Conservation (phyloP, 805 yeast species). For the Myxozyma neglecta region DNA sequence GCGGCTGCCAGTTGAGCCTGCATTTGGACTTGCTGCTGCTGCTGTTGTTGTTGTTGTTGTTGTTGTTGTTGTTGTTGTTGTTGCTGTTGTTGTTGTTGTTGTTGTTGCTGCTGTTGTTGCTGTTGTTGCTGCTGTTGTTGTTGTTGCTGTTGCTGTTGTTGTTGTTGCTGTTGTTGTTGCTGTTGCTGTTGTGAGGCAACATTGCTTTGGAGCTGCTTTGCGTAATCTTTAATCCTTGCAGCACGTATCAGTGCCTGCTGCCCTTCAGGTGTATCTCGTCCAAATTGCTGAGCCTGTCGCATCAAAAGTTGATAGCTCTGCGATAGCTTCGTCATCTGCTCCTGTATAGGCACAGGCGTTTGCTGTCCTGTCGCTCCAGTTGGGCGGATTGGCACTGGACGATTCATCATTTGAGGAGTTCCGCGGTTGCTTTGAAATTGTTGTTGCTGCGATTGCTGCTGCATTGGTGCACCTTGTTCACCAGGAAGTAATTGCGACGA, state of each 20-base stretch:
- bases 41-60: conserved; percentile 25
- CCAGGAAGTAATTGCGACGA: conserved; percentile 2
- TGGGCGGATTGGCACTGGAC: neutral
- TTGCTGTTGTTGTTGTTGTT: conserved; percentile 12
- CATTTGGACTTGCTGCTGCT: conserved; percentile 13
- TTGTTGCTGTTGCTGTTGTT: conserved; percentile 9
- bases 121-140: conserved; percentile 5
- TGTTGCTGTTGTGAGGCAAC: conserved; percentile 7
- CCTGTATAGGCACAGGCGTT: conserved; percentile 6
- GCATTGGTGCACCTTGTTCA: conserved; percentile 2
- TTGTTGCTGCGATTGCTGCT: conserved; percentile 3
- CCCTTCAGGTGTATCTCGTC: conserved; percentile 22
- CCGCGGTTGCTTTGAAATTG: neutral
- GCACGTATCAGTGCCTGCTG: conserved; percentile 22
- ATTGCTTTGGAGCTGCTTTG: conserved; percentile 14
- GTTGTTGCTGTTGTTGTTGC: conserved; percentile 15
- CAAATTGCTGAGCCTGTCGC: conserved; percentile 27
- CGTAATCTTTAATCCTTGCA: conserved; percentile 20
- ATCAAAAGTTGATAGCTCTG: conserved; percentile 25
- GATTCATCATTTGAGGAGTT: conserved; percentile 2
- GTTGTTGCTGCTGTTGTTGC: conserved; percentile 25
- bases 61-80: conserved; percentile 11
- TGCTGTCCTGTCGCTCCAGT: neutral
- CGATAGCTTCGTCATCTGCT: conserved; percentile 23
- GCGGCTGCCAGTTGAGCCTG: conserved; percentile 8